Evolutionary conservation across 2,329 filamentous ascomycete species (phyloP).

Genomic region (Tolypocladium cylindrosporum): DNA sequence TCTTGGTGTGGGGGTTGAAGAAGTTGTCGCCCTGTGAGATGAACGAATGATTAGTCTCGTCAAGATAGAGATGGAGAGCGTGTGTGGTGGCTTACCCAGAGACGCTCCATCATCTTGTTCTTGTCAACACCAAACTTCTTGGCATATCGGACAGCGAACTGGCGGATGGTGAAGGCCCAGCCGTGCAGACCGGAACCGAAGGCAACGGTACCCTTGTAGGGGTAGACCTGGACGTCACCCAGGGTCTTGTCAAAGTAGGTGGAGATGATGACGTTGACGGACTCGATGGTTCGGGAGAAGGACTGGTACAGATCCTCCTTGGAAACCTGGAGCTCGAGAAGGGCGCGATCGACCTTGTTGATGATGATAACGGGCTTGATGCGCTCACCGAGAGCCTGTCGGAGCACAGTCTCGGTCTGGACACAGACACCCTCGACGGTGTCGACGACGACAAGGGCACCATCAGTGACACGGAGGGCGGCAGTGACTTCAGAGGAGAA

Average conservation of each 20-base stretch:
- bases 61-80: neutral
- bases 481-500: conserved; percentile 99
- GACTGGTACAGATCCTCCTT: conserved; percentile 99
- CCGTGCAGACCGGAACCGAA: conserved; percentile 99
- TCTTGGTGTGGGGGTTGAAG: conserved; percentile 99
- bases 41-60: conserved; percentile 5
- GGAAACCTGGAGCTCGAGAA: conserved; percentile 95
- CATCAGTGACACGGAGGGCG: conserved; percentile 98
- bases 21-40: conserved; percentile 72
- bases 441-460: conserved; percentile 99
- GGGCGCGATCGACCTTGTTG: conserved; percentile 99
- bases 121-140: conserved; percentile 99
- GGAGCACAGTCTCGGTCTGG: conserved; percentile 98
- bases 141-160: conserved; percentile 91
- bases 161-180: conserved; percentile 98
- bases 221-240: conserved; percentile 98
- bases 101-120: conserved; percentile 99
- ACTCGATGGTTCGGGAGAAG: conserved; percentile 99
- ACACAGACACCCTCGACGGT: conserved; percentile 99
- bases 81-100: conserved; percentile 59
- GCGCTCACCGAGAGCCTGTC: conserved; percentile 98
- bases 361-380: conserved; percentile 99
- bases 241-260: conserved; percentile 97
- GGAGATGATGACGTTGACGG: conserved; percentile 99
- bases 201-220: conserved; percentile 92